Conservation (phyloP, 75 land plant genomes). For the Pinus albicaulis region DNA sequence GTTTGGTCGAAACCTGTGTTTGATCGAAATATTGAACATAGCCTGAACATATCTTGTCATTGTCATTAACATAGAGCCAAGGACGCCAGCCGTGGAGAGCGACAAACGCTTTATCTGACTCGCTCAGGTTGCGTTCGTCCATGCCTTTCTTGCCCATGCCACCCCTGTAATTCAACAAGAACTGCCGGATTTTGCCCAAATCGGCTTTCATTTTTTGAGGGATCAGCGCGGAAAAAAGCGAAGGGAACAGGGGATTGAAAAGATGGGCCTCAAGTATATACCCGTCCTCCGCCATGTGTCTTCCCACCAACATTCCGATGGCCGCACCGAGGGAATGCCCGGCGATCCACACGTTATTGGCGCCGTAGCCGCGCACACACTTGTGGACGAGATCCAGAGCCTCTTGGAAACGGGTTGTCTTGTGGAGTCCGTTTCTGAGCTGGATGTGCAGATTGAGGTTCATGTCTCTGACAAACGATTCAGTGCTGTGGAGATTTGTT, state of each 20-base stretch:
- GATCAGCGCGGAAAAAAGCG: constrained; percentile 41
- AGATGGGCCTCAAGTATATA: constrained; percentile 36
- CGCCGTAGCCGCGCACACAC: neutral
- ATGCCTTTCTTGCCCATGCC: constrained; percentile 38
- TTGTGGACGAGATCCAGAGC: constrained; percentile 28
- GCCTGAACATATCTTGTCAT: constrained; percentile 43
- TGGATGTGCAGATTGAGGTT: constrained; percentile 32
- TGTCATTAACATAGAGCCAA: constrained; percentile 44
- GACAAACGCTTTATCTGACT: constrained; percentile 21
- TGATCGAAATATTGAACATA: constrained; percentile 58
- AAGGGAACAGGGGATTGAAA: constrained; percentile 56
- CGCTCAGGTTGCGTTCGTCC: neutral
- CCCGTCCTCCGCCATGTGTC: constrained; percentile 38
- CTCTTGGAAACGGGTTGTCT: constrained; percentile 37
- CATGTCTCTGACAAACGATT: constrained; percentile 34
- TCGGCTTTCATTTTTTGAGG: constrained; percentile 46
- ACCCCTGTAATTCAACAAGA: constrained; percentile 16
- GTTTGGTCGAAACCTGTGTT: neutral
- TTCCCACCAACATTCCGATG: constrained; percentile 51
- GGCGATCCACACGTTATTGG: constrained; percentile 39
- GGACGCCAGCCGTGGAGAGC: constrained; percentile 48
- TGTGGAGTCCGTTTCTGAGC: constrained; percentile 42
- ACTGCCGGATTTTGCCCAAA: constrained; percentile 30
- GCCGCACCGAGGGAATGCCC: constrained; percentile 79
- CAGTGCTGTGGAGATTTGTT: constrained; percentile 28